Percentiles rank a stretch among this genome's conserved stretches.
Conservation (phyloP, 331 rosid genomes). For the Spiraea crenata region DNA sequence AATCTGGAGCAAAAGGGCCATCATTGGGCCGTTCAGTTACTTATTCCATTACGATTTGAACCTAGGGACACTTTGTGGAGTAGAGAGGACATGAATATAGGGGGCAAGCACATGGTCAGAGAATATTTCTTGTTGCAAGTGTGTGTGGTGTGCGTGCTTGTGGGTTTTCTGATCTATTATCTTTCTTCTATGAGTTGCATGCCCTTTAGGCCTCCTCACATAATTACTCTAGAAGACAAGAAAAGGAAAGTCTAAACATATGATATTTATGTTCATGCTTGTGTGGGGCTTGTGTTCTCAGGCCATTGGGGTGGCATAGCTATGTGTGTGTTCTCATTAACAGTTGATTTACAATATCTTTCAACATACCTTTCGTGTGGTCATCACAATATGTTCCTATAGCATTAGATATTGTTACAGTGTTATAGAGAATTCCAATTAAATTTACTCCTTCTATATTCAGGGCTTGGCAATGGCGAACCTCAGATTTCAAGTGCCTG, state of each 20-base stretch:
- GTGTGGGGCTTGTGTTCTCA: too few species aligned
- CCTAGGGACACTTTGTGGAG: not conserved
- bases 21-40: not conserved
- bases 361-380: too few species aligned
- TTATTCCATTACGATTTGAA: not conserved
- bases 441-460: slow-evolving; percentile 22
- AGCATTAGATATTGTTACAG: not conserved
- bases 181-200: not conserved
- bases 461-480: slow-evolving; percentile 34
- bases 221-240: not conserved
- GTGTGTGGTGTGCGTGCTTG: not conserved
- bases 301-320: not conserved
- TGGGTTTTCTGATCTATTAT: not conserved
- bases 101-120: not conserved
- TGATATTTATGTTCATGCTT: not conserved
- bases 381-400: not conserved
- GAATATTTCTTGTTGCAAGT: not conserved
- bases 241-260: not conserved
- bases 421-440: slow-evolving; percentile 1
- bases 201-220: not conserved
- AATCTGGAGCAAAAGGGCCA: not conserved
- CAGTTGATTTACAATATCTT: not conserved
- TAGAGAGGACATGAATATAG: not conserved
- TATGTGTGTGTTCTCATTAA: not conserved
- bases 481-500: slow-evolving; percentile 29